Percentiles rank a stretch among this genome's conserved stretches.
Evolutionary conservation across 2,329 filamentous ascomycete genomes (phyloP).

Genomic region (Fusarium fujikuroi): DNA sequence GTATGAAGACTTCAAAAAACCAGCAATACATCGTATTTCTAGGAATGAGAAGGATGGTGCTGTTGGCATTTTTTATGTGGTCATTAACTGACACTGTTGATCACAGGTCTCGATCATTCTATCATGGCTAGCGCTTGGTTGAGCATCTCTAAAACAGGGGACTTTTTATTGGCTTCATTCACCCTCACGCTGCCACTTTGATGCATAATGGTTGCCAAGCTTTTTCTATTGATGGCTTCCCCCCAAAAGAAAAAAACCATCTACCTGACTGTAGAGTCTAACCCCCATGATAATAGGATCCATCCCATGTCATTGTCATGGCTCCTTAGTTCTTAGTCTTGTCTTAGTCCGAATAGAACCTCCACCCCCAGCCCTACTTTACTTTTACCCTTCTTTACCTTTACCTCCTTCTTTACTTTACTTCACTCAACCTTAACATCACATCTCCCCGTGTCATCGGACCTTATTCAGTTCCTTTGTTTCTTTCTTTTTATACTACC

Average conservation of each 20-base stretch:
- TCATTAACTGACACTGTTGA: background rate
- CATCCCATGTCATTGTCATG: conserved; percentile 36
- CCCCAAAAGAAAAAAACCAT: conserved; percentile 1
- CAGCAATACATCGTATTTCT: background rate
- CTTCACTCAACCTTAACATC: background rate
- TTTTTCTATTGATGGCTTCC: conserved; percentile 22
- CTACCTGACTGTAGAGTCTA: background rate
- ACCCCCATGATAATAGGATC: conserved; percentile 38
- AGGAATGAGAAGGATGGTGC: background rate
- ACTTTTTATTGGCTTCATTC: conserved; percentile 23
- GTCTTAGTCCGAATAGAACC: conserved; percentile 25
- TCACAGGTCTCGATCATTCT: conserved; percentile 17
- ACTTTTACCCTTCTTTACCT: conserved; percentile 23
- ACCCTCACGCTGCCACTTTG: conserved; percentile 1
- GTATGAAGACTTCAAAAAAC: background rate
- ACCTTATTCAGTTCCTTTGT: conserved; percentile 34
- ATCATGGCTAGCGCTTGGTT: conserved; percentile 4
- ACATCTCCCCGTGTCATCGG: conserved; percentile 24
- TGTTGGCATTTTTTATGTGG: background rate
- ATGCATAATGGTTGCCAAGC: conserved; percentile 24
- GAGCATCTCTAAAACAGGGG: conserved; percentile 23
- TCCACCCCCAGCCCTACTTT: conserved; percentile 39
- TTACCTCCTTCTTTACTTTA: background rate
- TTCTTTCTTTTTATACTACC: conserved; percentile 8
- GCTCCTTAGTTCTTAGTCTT: conserved; percentile 20